Base-by-base conservation (phyloP, 179 eudicot species). In the Vitellaria paradoxa region DNA sequence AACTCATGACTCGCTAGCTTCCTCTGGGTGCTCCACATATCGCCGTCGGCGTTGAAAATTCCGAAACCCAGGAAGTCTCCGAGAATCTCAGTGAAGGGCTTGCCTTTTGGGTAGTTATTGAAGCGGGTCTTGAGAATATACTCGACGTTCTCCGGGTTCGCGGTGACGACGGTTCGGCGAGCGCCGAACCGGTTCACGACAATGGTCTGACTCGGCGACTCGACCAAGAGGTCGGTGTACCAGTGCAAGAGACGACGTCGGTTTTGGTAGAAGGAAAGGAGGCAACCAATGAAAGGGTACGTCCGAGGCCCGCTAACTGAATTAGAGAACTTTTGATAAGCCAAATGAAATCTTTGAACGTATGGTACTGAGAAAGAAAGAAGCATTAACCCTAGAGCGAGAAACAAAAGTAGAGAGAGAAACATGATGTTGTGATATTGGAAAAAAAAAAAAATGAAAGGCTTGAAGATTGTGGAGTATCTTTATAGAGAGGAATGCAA, bases 1-100 rank as follows among this genome's bases (percentile, higher is more conserved):
- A 91, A 91, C 75, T 89, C 95, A 72, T 91, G 90, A 24, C 90
- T 87, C 5, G 93, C 92, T 6, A 91, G 8, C 80, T 91, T 89
- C 26, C 95, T 68, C 50, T 91, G 95, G 12, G 77, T 26, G 13
- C 82, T 84, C 95, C 95, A 91, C 2, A 83, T 17, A 24, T 89
- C 88, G 0, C 93, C 95, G 23, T 91, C 95, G 3, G 76, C 89
- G 45, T 89, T 91, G 68, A 91, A 89, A 0, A 91, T 91, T 4
- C 95, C 95, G 15, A 57, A 26, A 0, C 95, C 95, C 0, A 91
- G 80, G 24, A 91, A 75, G 77, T 91, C 93, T 0, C 88, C 91
- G 4, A 89, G 40, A 0, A 87, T 47, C 11, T 89, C 87, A 5
- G 81, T 78, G 6, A 89, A 84, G 4, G 83, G 87, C 9, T 83